A percentile compares a stretch with the other conserved stretches of the same genome.
Evolutionary conservation across 805 yeast genomes (phyloP).

Genomic region (Wickerhamomyces sydowiorum): DNA sequence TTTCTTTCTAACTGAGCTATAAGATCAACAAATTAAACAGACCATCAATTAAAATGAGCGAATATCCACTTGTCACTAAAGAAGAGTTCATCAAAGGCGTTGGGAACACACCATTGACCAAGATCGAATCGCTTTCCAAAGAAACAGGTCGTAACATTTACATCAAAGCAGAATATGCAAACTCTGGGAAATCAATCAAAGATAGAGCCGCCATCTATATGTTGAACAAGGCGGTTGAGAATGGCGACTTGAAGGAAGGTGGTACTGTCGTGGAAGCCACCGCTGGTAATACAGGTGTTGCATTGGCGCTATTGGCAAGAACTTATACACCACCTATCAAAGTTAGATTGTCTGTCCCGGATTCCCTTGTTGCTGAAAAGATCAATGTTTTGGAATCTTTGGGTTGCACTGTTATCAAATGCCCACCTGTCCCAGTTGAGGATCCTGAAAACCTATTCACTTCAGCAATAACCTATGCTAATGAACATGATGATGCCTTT

Average conservation of each 20-base stretch:
- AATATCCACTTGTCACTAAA: constrained; percentile 11
- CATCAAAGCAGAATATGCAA: constrained; percentile 66
- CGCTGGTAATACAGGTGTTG: constrained; percentile 81
- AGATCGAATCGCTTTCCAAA: constrained; percentile 51
- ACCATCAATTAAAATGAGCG: no score
- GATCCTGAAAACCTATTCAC: constrained; percentile 38
- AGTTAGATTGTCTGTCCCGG: constrained; percentile 72
- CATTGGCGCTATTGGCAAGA: constrained; percentile 61
- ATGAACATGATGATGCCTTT: constrained; percentile 42
- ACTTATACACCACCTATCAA: constrained; percentile 28
- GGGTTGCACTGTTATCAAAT: constrained; percentile 60
- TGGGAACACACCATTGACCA: constrained; percentile 72
- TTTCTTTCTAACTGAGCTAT: no score
- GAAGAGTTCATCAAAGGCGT: constrained; percentile 24
- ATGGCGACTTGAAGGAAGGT: constrained; percentile 51
- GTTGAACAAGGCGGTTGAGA: constrained; percentile 49
- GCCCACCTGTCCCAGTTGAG: constrained; percentile 57
- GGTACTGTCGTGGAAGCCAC: constrained; percentile 81
- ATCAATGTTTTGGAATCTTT: constrained; percentile 48
- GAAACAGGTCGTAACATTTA: constrained; percentile 68
- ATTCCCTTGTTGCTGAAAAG: constrained; percentile 70
- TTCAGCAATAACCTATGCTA: constrained; percentile 24
- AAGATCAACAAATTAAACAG: no score
- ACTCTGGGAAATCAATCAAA: constrained; percentile 83
- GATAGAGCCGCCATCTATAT: constrained; percentile 75